A percentile compares a stretch with the other conserved stretches of the same genome.
Conservation (phyloP, 2,329 filamentous ascomycete species). For the Coccinonectria pachysandricola region DNA sequence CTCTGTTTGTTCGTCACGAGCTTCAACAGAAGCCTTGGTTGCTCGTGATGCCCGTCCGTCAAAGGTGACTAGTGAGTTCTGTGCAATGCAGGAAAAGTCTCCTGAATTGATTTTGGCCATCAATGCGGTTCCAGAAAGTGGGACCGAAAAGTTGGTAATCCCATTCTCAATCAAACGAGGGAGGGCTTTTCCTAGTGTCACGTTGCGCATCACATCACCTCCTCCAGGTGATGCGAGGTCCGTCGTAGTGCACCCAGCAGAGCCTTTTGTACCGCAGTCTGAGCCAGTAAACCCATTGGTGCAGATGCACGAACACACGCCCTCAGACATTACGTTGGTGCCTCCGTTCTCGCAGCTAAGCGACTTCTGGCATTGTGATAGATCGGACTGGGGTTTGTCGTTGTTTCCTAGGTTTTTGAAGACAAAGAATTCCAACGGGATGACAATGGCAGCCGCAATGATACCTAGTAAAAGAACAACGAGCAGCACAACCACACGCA, state of each 20-base stretch:
- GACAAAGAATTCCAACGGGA: slow-evolving; percentile 61
- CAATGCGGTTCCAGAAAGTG: slow-evolving; percentile 59
- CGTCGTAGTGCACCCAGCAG: slow-evolving; percentile 44
- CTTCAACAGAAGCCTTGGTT: slow-evolving; percentile 16
- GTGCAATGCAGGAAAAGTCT: slow-evolving; percentile 68
- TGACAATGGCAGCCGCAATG: slow-evolving; percentile 69
- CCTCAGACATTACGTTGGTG: slow-evolving; percentile 56
- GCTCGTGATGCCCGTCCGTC: slow-evolving; percentile 41
- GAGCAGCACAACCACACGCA: slow-evolving; percentile 64
- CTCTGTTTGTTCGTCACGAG: slow-evolving; percentile 5
- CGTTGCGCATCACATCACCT: slow-evolving; percentile 42
- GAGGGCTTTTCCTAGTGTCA: slow-evolving; percentile 72
- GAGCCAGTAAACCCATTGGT: slow-evolving; percentile 70
- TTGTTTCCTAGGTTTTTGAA: slow-evolving; percentile 36
- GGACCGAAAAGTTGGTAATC: slow-evolving; percentile 60
- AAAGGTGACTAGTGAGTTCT: slow-evolving; percentile 85
- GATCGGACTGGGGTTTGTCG: slow-evolving; percentile 25
- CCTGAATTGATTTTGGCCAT: slow-evolving; percentile 65
- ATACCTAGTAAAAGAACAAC: slow-evolving; percentile 58
- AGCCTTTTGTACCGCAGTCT: slow-evolving; percentile 37
- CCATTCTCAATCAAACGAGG: slow-evolving; percentile 61
- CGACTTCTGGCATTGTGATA: slow-evolving; percentile 47
- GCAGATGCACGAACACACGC: slow-evolving; percentile 76
- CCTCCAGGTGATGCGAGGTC: slow-evolving; percentile 31
- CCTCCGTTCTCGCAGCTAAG: slow-evolving; percentile 72